A percentile compares a stretch with the other conserved stretches of the same genome.
phyloP scores from a whole-genome alignment of 306 rosid species.

The Lithocarpus polystachyus region DNA sequence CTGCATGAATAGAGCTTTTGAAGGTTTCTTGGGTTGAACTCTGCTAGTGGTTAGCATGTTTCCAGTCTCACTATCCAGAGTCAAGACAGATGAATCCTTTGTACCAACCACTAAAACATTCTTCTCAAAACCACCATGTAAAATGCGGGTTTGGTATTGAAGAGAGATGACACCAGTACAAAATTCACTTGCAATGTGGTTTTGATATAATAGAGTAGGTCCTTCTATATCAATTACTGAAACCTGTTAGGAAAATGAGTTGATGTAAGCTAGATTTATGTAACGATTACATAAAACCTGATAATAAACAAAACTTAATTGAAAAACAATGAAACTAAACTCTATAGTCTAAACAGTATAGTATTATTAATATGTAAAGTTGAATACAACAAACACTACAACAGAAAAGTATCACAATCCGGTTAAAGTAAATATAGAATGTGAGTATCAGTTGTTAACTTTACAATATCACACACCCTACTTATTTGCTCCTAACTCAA shows the following conservation, averaged over 20 bases:
- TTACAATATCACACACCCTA: background rate
- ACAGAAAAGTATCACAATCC: background rate
- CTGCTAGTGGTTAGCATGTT: constrained; percentile 37
- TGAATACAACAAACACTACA: background rate
- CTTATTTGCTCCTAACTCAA: background rate
- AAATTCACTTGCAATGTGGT: constrained; percentile 68
- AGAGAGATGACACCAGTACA: constrained; percentile 59
- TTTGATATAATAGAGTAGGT: constrained; percentile 58
- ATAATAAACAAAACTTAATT: constrained; percentile 10
- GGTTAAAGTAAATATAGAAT: background rate
- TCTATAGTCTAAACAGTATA: background rate
- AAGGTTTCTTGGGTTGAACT: constrained; percentile 88
- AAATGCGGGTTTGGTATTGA: constrained; percentile 58
- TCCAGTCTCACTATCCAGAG: constrained; percentile 75
- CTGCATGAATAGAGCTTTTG: constrained; percentile 71
- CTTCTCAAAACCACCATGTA: constrained; percentile 82
- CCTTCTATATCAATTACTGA: constrained; percentile 68
- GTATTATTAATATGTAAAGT: background rate
- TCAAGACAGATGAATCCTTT: constrained; percentile 71
- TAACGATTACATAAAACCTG: background rate
- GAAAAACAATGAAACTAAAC: constrained; percentile 12
- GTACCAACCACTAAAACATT: constrained; percentile 65
- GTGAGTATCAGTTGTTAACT: background rate
- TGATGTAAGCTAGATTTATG: background rate
- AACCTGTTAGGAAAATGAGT: constrained; percentile 48